phyloP scores from a whole-genome alignment of 352 stramenopile genomes.

The Globisporangium emineosum region DNA sequence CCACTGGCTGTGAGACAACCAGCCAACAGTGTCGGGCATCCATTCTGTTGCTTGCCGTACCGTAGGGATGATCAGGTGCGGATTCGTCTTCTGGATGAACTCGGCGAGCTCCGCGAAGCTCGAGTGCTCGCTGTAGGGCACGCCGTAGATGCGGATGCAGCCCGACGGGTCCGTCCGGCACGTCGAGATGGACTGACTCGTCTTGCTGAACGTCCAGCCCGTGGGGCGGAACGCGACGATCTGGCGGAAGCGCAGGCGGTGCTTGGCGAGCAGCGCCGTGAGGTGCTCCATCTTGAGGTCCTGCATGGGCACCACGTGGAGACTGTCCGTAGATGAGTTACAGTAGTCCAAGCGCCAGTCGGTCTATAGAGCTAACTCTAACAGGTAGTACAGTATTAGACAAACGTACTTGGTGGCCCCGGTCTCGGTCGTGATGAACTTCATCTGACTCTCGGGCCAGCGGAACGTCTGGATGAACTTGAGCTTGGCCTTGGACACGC shows the following conservation, averaged over 20 bases:
- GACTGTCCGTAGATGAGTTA: constrained; percentile 21
- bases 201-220: constrained; percentile 85
- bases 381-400: too few relatives aligned
- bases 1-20: too few relatives aligned
- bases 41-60: constrained; percentile 29
- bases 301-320: constrained; percentile 93
- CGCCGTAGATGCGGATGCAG: constrained; percentile 89
- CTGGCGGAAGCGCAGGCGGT: constrained; percentile 64
- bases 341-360: constrained; percentile 5
- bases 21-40: too few relatives aligned
- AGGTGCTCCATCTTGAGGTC: constrained; percentile 93
- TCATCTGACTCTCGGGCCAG: constrained; percentile 79
- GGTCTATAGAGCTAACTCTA: constrained; percentile 7
- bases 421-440: constrained; percentile 84
- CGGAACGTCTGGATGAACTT: constrained; percentile 87
- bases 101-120: constrained; percentile 94
- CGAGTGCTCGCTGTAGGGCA: constrained; percentile 97
- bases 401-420: constrained; percentile 70
- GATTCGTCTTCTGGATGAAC: constrained; percentile 87
- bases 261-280: constrained; percentile 51
- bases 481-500: constrained; percentile 71
- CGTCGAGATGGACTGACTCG: constrained; percentile 52
- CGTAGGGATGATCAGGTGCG: constrained; percentile 90
- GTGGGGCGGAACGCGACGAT: constrained; percentile 95
- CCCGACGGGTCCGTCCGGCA: constrained; percentile 78